phyloP scores from a whole-genome alignment of 2,329 filamentous ascomycete species.

The Apiospora rasikravindrae region DNA sequence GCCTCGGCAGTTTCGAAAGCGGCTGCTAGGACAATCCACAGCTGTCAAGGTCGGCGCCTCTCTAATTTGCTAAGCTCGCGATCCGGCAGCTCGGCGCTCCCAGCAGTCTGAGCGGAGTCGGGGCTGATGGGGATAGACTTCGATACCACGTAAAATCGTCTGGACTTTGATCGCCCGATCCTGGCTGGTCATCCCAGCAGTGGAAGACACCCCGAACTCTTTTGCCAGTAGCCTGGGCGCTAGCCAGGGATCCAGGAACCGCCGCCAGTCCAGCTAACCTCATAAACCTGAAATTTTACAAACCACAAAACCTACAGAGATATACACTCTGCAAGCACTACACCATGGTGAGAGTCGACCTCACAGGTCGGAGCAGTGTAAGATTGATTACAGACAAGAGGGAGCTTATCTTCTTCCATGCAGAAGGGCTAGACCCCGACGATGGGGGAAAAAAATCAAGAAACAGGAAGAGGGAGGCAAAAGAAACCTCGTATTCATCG shows the following conservation, averaged over 20 bases:
- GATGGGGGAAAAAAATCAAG: not conserved
- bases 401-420: not conserved
- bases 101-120: not conserved
- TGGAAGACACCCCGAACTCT: not conserved
- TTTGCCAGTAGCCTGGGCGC: not conserved
- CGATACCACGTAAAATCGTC: conserved; percentile 8
- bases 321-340: not conserved
- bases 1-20: conserved; percentile 11
- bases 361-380: not conserved
- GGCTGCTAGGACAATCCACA: not conserved
- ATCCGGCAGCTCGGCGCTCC: conserved; percentile 14
- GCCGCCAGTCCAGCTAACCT: not conserved
- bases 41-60: conserved; percentile 13
- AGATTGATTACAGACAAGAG: not conserved
- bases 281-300: not conserved
- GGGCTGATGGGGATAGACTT: conserved; percentile 1
- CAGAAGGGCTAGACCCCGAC: not conserved
- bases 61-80: conserved; percentile 1
- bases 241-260: conserved; percentile 14
- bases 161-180: conserved; percentile 4
- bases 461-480: not conserved
- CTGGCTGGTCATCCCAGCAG: not conserved
- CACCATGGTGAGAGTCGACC: not conserved
- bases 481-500: not conserved
- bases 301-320: not conserved